These are phyloP conservation scores for Apiospora rasikravindrae DNA, from an alignment of 2,329 filamentous ascomycete species.

Conservation along the genomic window DNA sequence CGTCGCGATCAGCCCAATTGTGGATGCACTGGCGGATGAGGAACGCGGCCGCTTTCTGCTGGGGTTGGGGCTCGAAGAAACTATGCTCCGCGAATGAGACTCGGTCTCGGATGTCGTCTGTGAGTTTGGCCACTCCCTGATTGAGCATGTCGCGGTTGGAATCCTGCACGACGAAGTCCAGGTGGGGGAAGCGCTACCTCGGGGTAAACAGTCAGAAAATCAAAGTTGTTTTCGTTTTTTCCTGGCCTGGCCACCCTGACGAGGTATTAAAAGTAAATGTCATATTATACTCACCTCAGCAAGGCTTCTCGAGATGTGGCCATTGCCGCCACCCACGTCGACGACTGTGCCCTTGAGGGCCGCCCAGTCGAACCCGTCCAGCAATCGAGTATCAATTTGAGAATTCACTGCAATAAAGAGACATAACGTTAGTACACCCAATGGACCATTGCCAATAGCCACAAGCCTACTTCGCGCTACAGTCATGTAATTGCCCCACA, in stretches of 20 bases:
- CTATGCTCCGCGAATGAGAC: slow-evolving; percentile 28
- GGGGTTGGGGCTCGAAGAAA: slow-evolving; percentile 36
- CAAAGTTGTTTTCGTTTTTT: no score
- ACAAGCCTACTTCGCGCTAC: no score
- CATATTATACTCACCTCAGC: slow-evolving; percentile 20
- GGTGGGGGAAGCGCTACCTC: slow-evolving; percentile 11
- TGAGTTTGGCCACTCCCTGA: slow-evolving; percentile 26
- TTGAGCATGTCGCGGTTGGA: slow-evolving; percentile 27
- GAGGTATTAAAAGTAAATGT: not conserved
- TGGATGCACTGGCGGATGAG: slow-evolving; percentile 32
- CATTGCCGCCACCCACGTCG: slow-evolving; percentile 26
- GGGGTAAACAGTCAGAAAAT: not conserved
- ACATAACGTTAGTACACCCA: not conserved
- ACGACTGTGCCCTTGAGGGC: slow-evolving; percentile 18
- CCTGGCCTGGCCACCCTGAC: not conserved
- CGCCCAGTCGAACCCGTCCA: slow-evolving; percentile 24
- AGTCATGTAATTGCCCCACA: not conserved
- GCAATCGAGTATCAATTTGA: slow-evolving; percentile 11
- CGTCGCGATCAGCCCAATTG: not conserved
- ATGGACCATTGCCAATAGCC: no score
- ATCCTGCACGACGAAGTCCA: slow-evolving; percentile 34
- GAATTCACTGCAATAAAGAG: not conserved
- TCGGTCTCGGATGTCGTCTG: slow-evolving; percentile 24
- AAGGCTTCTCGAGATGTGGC: slow-evolving; percentile 26
- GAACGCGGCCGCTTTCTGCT: slow-evolving; percentile 27